These are phyloP conservation scores for Cavenderia fasciculata DNA, from an alignment of 78 protist genomes.

Conservation along the genomic window DNA sequence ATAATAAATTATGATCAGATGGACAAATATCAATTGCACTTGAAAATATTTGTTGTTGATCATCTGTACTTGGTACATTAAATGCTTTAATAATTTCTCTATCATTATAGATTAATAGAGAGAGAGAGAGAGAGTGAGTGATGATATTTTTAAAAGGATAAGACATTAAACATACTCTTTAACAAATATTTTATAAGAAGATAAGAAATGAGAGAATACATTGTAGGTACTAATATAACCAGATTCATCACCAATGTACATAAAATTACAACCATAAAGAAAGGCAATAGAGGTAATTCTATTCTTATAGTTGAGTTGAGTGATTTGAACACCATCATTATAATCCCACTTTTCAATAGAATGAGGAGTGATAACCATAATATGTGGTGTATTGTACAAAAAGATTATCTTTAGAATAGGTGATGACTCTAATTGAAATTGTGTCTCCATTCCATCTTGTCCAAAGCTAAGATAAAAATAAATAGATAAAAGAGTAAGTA, in stretches of 20 bases:
- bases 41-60: slow-evolving; percentile 4
- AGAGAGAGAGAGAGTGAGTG: too few species aligned
- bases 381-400: slow-evolving; percentile 20
- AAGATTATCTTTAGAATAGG: slow-evolving; percentile 28
- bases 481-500: not conserved
- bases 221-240: slow-evolving; percentile 34
- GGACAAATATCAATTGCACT: slow-evolving; percentile 31
- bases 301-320: slow-evolving; percentile 14
- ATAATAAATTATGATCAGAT: slow-evolving; percentile 3
- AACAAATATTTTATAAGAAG: slow-evolving; percentile 3
- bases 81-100: not conserved
- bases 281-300: slow-evolving; percentile 36
- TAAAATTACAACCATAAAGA: not conserved
- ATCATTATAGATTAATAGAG: not conserved
- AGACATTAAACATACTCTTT: not conserved
- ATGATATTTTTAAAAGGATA: too few species aligned
- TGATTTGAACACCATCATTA: not conserved
- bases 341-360: slow-evolving; percentile 66
- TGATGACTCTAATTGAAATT: not conserved
- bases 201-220: slow-evolving; percentile 13
- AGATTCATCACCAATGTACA: slow-evolving; percentile 32
- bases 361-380: slow-evolving; percentile 21
- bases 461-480: slow-evolving; percentile 25
- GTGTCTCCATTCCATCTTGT: slow-evolving; percentile 14
- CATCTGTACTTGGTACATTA: not conserved